Evolutionary conservation across 2,329 filamentous ascomycete species (phyloP).

Genomic region (Aschersonia sp.): DNA sequence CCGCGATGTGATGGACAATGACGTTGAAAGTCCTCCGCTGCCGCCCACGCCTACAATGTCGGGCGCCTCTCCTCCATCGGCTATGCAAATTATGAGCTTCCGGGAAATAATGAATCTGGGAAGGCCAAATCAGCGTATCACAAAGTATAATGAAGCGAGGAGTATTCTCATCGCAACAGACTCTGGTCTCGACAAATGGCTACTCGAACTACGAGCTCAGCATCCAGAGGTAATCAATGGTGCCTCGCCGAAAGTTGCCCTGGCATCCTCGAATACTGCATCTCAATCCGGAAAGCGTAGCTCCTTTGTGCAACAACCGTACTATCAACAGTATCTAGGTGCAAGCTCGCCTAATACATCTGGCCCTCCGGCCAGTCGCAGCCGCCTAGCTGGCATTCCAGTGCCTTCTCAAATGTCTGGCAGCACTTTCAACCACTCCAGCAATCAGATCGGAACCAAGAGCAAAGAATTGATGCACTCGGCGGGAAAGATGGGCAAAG

Average conservation of each 20-base stretch:
- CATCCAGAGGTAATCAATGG: conserved; percentile 23
- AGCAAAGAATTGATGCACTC: conserved; percentile 81
- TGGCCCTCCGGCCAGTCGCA: conserved; percentile 18
- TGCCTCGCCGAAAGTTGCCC: conserved; percentile 8
- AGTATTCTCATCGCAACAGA: conserved; percentile 57
- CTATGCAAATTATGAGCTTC: conserved; percentile 39
- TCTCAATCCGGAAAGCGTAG: conserved; percentile 10
- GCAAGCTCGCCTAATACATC: conserved; percentile 18
- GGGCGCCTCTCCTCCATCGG: conserved; percentile 1
- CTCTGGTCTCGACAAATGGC: conserved; percentile 55
- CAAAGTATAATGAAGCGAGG: conserved; percentile 59
- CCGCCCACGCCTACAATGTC: conserved; percentile 3
- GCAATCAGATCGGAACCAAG: conserved; percentile 60
- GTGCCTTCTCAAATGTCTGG: conserved; percentile 24
- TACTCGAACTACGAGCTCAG: conserved; percentile 27
- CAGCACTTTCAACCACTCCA: conserved; percentile 36
- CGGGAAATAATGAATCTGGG: conserved; percentile 63
- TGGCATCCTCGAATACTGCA: conserved; percentile 7
- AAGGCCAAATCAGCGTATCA: conserved; percentile 52
- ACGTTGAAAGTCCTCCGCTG: background rate
- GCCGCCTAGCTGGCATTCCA: conserved; percentile 17
- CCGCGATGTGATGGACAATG: conserved; percentile 10
- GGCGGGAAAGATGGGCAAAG: conserved; percentile 81
- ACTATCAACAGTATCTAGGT: conserved; percentile 42
- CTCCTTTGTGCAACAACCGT: conserved; percentile 26